phyloP scores from a whole-genome alignment of 208 protist species.

The Leishmania martiniquensis region DNA sequence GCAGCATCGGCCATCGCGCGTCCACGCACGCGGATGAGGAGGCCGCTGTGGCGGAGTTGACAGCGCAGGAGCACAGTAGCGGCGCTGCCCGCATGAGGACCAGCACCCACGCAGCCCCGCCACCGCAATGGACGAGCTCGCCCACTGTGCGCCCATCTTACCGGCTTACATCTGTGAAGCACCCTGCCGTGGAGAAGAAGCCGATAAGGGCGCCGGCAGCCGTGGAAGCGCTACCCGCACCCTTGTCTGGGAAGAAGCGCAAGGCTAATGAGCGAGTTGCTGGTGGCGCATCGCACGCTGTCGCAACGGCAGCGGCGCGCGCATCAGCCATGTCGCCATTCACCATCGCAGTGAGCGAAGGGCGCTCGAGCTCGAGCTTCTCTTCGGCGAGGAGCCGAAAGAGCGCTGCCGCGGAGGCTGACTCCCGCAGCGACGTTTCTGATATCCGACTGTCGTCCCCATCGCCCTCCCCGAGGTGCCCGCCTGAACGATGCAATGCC shows the following conservation, averaged over 20 bases:
- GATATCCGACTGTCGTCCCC: conserved; percentile 12
- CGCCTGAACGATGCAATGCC: not conserved
- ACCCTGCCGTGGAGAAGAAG: not conserved
- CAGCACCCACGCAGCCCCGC: not conserved
- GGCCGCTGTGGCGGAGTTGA: not conserved
- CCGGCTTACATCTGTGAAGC: conserved; percentile 7
- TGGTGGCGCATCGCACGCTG: not conserved
- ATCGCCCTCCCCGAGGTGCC: conserved; percentile 21
- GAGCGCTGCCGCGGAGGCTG: not conserved
- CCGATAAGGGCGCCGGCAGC: not conserved
- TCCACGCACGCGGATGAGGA: not conserved
- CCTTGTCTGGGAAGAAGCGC: not conserved
- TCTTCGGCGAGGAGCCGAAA: conserved; percentile 15
- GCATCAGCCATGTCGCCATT: conserved; percentile 22
- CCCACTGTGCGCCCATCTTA: not conserved
- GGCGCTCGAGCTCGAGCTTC: conserved; percentile 17
- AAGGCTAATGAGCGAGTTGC: not conserved
- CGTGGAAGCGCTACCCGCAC: not conserved
- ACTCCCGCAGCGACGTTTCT: not conserved
- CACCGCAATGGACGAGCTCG: not conserved
- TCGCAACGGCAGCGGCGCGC: conserved; percentile 1
- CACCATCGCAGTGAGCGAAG: conserved; percentile 10
- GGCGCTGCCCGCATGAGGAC: not conserved
- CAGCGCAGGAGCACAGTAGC: not conserved
- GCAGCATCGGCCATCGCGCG: not conserved